Evolutionary conservation across 2,329 filamentous ascomycete genomes (phyloP).

Genomic region (Septoria linicola): DNA sequence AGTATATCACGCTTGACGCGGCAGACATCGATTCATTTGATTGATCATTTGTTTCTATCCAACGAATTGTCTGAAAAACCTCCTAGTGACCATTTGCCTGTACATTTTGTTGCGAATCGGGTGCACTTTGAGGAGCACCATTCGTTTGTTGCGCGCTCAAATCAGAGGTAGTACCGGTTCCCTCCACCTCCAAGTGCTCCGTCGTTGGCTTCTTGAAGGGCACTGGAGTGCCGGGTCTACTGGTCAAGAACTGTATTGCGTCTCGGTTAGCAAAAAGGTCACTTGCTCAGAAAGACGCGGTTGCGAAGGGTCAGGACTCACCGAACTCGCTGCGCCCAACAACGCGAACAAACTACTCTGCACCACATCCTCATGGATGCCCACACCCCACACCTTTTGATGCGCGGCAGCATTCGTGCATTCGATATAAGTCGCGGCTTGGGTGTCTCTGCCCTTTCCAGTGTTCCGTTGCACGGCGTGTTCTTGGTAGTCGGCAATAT

Average conservation of each 20-base stretch:
- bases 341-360: slow-evolving; percentile 85
- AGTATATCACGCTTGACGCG: too few relatives aligned
- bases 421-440: slow-evolving; percentile 94
- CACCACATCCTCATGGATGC: slow-evolving; percentile 88
- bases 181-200: slow-evolving; percentile 32
- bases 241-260: slow-evolving; percentile 62
- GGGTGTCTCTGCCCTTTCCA: slow-evolving; percentile 65
- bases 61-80: too few relatives aligned
- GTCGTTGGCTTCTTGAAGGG: slow-evolving; percentile 58
- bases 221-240: slow-evolving; percentile 66
- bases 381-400: slow-evolving; percentile 83
- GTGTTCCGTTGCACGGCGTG: slow-evolving; percentile 64
- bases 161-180: slow-evolving; percentile 12
- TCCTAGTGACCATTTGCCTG: neutral
- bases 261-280: slow-evolving; percentile 8
- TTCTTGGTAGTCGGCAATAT: slow-evolving; percentile 94
- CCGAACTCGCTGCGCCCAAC: slow-evolving; percentile 79
- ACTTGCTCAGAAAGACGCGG: neutral
- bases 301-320: slow-evolving; percentile 53
- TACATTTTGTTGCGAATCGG: slow-evolving; percentile 29
- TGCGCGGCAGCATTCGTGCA: slow-evolving; percentile 68
- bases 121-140: slow-evolving; percentile 33
- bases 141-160: slow-evolving; percentile 33
- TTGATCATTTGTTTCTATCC: too few relatives aligned
- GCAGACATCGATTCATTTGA: too few relatives aligned